These are phyloP conservation scores for Orbilia javanica DNA, from an alignment of 2,329 filamentous ascomycete genomes.

Conservation along the genomic window DNA sequence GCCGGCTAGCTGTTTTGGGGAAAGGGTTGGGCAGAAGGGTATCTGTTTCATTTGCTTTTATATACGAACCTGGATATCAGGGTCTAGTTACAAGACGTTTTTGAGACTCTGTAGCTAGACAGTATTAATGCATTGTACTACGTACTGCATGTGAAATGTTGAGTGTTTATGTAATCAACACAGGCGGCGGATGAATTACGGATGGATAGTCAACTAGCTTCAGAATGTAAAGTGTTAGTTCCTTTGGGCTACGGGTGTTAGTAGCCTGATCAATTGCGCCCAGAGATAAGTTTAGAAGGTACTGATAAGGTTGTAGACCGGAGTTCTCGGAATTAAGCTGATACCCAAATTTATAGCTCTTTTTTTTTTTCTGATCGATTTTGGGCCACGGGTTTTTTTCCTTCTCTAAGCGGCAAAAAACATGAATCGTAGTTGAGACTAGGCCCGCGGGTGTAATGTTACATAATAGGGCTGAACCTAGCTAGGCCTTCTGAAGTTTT, in stretches of 20 bases:
- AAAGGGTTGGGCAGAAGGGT: conserved; percentile 2
- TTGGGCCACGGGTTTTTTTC: not conserved
- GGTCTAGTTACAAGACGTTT: not conserved
- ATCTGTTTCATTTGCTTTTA: not conserved
- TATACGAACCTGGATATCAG: not conserved
- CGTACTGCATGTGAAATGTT: too few species aligned
- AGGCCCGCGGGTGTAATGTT: not conserved
- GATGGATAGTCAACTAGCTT: too few species aligned
- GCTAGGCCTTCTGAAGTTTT: not conserved
- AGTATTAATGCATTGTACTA: not conserved
- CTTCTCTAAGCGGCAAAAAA: not conserved
- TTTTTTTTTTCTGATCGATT: conserved; percentile 8
- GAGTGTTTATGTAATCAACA: not conserved
- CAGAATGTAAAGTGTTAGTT: conserved; percentile 7
- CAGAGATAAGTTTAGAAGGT: not conserved
- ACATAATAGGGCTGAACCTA: conserved; percentile 12
- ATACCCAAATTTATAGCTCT: not conserved
- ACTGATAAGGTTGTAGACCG: conserved; percentile 1
- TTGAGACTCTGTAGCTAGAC: not conserved
- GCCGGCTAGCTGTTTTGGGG: conserved; percentile 10
- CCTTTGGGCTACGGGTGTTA: not conserved
- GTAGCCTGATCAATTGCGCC: conserved; percentile 8
- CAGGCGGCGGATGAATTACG: conserved; percentile 1
- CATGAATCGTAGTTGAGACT: not conserved
- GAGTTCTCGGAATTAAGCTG: conserved; percentile 13